Percentiles rank a stretch among this genome's conserved stretches.
Conservation (phyloP, 1,139 yeast genomes). For the Yamadazyma siamensis region DNA sequence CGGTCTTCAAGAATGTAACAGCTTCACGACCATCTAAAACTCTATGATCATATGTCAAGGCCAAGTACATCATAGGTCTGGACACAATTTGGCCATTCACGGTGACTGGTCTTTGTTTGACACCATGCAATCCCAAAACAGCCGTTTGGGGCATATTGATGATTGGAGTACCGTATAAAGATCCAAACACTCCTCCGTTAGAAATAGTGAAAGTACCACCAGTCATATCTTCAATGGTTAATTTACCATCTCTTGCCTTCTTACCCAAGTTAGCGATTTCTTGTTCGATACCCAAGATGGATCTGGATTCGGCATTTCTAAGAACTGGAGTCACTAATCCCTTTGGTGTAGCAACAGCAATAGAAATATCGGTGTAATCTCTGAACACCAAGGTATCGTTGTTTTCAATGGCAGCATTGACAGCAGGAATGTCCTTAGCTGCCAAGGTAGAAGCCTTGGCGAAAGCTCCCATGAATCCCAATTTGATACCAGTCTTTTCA, state of each 20-base stretch:
- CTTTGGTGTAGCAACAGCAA: slow-evolving; percentile 99
- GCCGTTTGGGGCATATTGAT: slow-evolving; percentile 98
- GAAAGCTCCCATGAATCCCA: slow-evolving; percentile 99
- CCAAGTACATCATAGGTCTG: slow-evolving; percentile 99
- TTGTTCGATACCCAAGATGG: slow-evolving; percentile 85
- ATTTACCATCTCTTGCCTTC: slow-evolving; percentile 96
- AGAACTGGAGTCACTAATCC: slow-evolving; percentile 98
- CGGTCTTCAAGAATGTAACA: slow-evolving; percentile 91
- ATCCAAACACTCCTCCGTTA: slow-evolving; percentile 99
- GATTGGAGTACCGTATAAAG: slow-evolving; percentile 97
- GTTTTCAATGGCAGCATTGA: slow-evolving; percentile 90
- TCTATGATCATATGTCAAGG: slow-evolving; percentile 97
- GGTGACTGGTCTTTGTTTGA: slow-evolving; percentile 96
- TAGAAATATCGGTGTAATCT: slow-evolving; percentile 92
- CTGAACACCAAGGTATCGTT: slow-evolving; percentile 93
- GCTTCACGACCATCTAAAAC: slow-evolving; percentile 99
- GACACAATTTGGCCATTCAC: slow-evolving; percentile 94
- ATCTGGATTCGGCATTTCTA: slow-evolving; percentile 92
- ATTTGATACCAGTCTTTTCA: slow-evolving; percentile 89
- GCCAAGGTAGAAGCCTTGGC: slow-evolving; percentile 93
- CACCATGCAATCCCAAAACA: slow-evolving; percentile 95
- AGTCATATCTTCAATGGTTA: slow-evolving; percentile 97
- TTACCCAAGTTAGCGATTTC: slow-evolving; percentile 79
- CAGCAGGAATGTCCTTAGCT: slow-evolving; percentile 92
- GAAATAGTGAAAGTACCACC: slow-evolving; percentile 99